Evolutionary conservation across 495 filamentous ascomycete genomes (phyloP), one percentile per base, ranked within the genome.

Genomic region (Amniculicola lignicola): DNA sequence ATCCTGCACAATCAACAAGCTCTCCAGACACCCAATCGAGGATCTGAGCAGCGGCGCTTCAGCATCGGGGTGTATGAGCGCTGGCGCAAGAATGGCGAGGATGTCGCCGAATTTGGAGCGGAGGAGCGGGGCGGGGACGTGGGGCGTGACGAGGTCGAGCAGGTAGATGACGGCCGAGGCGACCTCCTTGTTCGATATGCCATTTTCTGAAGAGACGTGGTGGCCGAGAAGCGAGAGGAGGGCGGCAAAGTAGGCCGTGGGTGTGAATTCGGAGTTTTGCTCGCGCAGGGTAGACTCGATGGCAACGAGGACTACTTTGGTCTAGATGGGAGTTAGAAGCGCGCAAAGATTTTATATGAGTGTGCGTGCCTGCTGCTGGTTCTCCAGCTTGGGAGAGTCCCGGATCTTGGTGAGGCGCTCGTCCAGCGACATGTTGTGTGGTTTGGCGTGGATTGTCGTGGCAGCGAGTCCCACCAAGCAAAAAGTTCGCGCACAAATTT

Each of bases 401-500:
- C 93, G 86, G 68, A 97, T 95, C 79, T 90, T 95, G 70, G 92
- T 87, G 64, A 98, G 80, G 78, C 88, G 94, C 75, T 92, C 92
- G 64, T 82, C 80, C 59, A 96, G 75, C 69, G 89, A 87, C 81
- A 87, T 82, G 28, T 50, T 41, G 56, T 36, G 27, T 39, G 15
- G 31, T 25, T 18, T 27, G 25, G 7, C 12, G 35, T 16, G 19
- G 22, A 29, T n/a, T 36, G 51, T 44, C 52, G 35, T 12, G 4
- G 38, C 9, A 9, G 16, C n/a, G 29, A 56, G 14, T 56, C 42
- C 10, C 19, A 16, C 41, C 28, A 18, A 46, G 29, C 51, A 43
- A 47, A 55, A 55, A 57, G 44, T 49, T 50, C 36, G 22, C 31
- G 16, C 43, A 57, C 44, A 36, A 57, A 57, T 23, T 19, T 44